Base-by-base conservation (phyloP, 2,329 filamentous ascomycete species). In the Pseudocercospora fuligena region DNA sequence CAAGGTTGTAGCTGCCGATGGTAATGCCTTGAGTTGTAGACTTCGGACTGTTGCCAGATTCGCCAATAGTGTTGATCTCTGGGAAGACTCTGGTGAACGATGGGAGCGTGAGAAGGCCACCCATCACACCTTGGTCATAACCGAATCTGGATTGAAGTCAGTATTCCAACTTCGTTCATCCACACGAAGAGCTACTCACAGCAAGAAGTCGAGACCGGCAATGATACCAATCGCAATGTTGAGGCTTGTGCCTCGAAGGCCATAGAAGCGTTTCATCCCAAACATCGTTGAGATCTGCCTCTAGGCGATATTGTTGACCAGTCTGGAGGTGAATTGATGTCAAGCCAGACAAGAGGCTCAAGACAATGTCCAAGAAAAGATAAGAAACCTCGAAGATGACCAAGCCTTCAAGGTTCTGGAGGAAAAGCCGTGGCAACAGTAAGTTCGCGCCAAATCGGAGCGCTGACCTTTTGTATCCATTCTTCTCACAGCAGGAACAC, bases 61-160 rank as follows among this genome's bases (percentile, higher is more conserved):
- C n/a, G 33, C 64, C 23, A 12, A 60, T 58, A 4, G 69, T 76
- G 54, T 81, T 72, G 68, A 83, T 81, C 11, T 78, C 71, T 1
- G 81, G 80, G 69, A 83, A 82, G 57, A 77, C 77, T 49, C 75
- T 78, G 51, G 76, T 73, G 70, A 83, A 83, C 0, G 78, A 80
- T 0, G 75, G 63, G 5, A 83, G 74, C 6, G 79, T 80, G 60
- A 83, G 74, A 3, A 83, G 76, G 61, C 81, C 81, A 54, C 81
- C 81, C 29, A 80, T 80, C 5, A 83, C 80, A 75, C 80, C 81
- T 49, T 68, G 67, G 27, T 66, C 65, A 23, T 66, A 67, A 36
- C 60, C 65, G 9, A 67, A 60, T 21, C 57, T 63, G 23, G 16
- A 46, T 31, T 3, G 16, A 25, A n/a, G 51, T 54, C 25, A 54